phyloP scores from a whole-genome alignment of 495 filamentous ascomycete species.

The Apiosordaria backusii region DNA sequence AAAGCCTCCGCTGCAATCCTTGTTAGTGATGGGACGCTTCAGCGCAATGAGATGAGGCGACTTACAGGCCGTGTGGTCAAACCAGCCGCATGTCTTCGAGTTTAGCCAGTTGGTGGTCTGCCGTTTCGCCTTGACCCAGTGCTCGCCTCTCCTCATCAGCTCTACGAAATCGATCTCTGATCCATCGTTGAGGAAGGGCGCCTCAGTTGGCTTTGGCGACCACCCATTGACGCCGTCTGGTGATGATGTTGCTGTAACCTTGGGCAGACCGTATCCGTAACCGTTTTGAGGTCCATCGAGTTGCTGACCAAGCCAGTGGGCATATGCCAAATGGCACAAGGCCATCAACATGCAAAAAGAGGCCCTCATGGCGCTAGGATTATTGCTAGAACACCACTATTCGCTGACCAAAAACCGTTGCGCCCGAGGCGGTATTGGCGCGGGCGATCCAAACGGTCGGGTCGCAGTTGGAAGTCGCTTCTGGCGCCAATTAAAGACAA shows the following conservation, averaged over 20 bases:
- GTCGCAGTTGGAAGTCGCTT: not conserved
- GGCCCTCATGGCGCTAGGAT: not conserved
- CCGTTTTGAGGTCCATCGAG: not conserved
- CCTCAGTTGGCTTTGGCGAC: conserved; percentile 17
- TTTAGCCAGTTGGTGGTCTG: conserved; percentile 29
- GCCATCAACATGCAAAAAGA: conserved; percentile 1
- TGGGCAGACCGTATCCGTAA: not conserved
- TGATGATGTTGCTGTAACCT: conserved; percentile 8
- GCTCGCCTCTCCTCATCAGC: conserved; percentile 15
- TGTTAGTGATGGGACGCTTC: not conserved
- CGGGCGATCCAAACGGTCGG: not conserved
- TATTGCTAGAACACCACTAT: not conserved
- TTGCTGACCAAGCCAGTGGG: conserved; percentile 10
- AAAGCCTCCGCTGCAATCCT: conserved; percentile 23
- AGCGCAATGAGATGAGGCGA: conserved; percentile 2
- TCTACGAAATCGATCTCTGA: conserved; percentile 1
- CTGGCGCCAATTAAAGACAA: not conserved
- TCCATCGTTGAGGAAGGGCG: not conserved
- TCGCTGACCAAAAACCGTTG: not conserved
- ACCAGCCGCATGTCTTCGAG: conserved; percentile 36
- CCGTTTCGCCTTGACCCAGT: conserved; percentile 10
- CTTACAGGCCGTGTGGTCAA: conserved; percentile 34
- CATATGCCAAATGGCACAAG: not conserved
- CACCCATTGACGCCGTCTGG: conserved; percentile 16
- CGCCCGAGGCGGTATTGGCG: not conserved